Base-by-base conservation (phyloP, 129 eudicot genomes). In the Oenanthe sinensis region DNA sequence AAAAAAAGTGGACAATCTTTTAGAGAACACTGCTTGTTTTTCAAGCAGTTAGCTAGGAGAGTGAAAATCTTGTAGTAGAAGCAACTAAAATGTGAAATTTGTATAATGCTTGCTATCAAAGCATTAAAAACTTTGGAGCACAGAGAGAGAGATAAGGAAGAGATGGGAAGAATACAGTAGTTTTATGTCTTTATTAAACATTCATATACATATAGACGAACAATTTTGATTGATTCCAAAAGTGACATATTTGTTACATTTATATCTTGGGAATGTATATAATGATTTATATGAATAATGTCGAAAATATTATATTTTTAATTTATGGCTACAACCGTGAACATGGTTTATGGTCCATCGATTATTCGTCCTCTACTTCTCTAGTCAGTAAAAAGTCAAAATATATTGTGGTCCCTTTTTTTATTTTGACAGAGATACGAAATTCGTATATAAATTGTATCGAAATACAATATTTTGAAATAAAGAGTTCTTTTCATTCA, bases 11-110 rank as follows among this genome's bases (percentile, higher is more conserved):
- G 49, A 39, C 47, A 49, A 74, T 81, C 79, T 81, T 78, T 84
- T 30, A 58, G 54, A 60, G 36, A 60, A 60, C 33, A 60, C 76
- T 72, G 96, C 92, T 90, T 87, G 82, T 16, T 84, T 86, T 85
- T 82, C 81, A 90, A 88, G 92, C 91, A 76, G 83, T 82, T 76
- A 80, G 83, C 81, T 73, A 80, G 85, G n/a, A 0, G 54, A 62
- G 74, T 75, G 67, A 83, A 73, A 82, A 83, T 81, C 92, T 86
- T 91, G 88, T 79, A 78, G 84, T 20, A 65, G 89, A 88, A 91
- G 93, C 84, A 81, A 85, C 70, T 40, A 50, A 58, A 42, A 46
- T 70, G 5, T 19, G 63, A 16, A 36, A 40, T 28, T 24, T 24
- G 8, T 24, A 6, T 22, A 71, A 74, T 15, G 69, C 77, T 39